Percentiles rank a stretch among this genome's conserved stretches.
These are phyloP conservation scores for Entophlyctis luteolus DNA, from an alignment of 192 early-diverging fungal species.

Conservation along the genomic window DNA sequence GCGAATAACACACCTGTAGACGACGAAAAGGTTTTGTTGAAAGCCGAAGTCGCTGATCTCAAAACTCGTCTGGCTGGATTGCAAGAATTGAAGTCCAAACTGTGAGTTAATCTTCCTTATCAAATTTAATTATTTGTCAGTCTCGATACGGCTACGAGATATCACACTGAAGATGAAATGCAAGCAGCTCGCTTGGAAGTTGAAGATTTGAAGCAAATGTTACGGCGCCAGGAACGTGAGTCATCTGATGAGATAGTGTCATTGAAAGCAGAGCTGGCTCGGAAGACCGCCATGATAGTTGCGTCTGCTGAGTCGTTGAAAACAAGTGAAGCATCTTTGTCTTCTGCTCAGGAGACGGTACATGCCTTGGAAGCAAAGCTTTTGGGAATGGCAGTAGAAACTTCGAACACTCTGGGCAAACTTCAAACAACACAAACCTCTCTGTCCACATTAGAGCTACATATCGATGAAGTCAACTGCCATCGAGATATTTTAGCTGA, in stretches of 20 bases:
- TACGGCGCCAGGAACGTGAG: neutral
- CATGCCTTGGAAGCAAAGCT: neutral
- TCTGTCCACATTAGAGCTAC: neutral
- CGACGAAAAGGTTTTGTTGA: constrained; percentile 4
- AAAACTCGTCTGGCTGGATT: constrained; percentile 12
- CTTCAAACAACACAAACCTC: neutral
- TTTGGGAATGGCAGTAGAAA: too few species aligned
- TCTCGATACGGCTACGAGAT: neutral
- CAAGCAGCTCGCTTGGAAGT: neutral
- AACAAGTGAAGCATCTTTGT: too few species aligned
- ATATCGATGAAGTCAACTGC: neutral
- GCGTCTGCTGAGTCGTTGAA: neutral
- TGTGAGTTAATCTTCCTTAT: too few species aligned
- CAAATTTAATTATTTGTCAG: too few species aligned
- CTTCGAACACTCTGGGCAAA: too few species aligned
- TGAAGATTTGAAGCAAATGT: neutral
- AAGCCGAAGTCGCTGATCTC: constrained; percentile 10
- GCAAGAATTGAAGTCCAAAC: constrained; percentile 12
- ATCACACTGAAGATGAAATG: constrained; percentile 10
- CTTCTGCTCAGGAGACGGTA: too few species aligned
- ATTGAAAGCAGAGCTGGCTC: neutral
- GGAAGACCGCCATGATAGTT: neutral
- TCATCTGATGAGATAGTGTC: neutral
- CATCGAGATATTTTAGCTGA: constrained; percentile 5
- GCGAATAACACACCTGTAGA: neutral